Conservation (phyloP, 176 grass and related monocot genomes). For the Miscanthus lutarioriparius region DNA sequence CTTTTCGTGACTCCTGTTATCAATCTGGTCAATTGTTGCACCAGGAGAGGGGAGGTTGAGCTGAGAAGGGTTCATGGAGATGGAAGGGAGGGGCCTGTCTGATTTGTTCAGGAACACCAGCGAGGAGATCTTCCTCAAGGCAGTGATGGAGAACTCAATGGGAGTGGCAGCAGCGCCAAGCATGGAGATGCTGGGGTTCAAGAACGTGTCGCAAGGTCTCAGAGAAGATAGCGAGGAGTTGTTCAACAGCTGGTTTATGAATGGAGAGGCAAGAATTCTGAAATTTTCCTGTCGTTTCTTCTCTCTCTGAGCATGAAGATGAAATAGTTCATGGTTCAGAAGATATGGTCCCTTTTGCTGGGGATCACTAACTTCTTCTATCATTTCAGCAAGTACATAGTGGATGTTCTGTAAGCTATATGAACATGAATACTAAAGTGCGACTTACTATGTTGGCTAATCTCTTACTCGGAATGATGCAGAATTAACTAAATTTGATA, state of each 20-base stretch:
- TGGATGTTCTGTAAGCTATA: background rate
- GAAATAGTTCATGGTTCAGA: conserved; percentile 8
- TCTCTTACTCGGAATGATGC: background rate
- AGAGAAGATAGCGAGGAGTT: conserved; percentile 73
- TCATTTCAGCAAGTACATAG: background rate
- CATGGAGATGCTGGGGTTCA: conserved; percentile 74
- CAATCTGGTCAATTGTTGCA: conserved; percentile 34
- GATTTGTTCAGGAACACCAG: conserved; percentile 76
- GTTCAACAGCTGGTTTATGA: conserved; percentile 79
- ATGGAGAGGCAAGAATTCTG: conserved; percentile 64
- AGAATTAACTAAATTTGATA: background rate
- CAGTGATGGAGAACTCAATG: conserved; percentile 65
- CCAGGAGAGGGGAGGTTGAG: conserved; percentile 21
- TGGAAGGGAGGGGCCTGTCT: conserved; percentile 57
- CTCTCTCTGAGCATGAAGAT: background rate
- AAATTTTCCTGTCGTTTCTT: background rate
- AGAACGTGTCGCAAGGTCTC: conserved; percentile 49
- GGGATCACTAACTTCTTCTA: background rate
- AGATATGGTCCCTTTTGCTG: background rate
- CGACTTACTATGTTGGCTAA: conserved; percentile 5
- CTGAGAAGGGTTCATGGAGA: conserved; percentile 51
- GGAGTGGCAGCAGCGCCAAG: conserved; percentile 47
- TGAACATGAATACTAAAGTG: conserved; percentile 7
- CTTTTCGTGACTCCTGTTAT: conserved; percentile 23
- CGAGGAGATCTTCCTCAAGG: conserved; percentile 77